These are phyloP conservation scores for Pyrenophora seminiperda DNA, from an alignment of 2,329 filamentous ascomycete genomes.

Conservation along the genomic window DNA sequence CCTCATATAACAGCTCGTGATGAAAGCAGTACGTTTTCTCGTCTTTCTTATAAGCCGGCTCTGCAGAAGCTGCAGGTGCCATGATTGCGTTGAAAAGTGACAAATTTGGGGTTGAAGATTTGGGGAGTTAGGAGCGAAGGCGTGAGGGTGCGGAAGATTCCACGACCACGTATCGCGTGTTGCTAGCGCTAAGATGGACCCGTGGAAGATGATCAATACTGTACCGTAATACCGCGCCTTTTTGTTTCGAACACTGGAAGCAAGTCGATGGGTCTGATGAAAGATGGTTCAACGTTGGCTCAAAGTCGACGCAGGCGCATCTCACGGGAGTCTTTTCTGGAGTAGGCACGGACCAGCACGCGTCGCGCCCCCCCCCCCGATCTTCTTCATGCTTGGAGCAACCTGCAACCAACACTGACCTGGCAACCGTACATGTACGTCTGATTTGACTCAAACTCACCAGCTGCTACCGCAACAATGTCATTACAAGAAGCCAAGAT, in stretches of 20 bases:
- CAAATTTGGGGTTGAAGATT: constrained; percentile 16
- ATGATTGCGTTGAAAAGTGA: constrained; percentile 25
- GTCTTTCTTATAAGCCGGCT: constrained; percentile 69
- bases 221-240: not conserved
- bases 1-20: constrained; percentile 95
- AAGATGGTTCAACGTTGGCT: constrained; percentile 14
- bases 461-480: constrained; percentile 54
- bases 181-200: constrained; percentile 7
- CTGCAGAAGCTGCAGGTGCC: constrained; percentile 61
- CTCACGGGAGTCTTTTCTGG: constrained; percentile 25
- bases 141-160: constrained; percentile 12
- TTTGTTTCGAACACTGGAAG: not conserved
- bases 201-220: constrained; percentile 6
- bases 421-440: not conserved
- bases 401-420: constrained; percentile 23
- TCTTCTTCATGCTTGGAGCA: not conserved
- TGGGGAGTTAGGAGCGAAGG: constrained; percentile 20
- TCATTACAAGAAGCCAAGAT: constrained; percentile 75
- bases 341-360: constrained; percentile 25
- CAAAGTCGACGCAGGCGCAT: constrained; percentile 14
- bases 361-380: constrained; percentile 25
- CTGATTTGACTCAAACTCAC: not conserved
- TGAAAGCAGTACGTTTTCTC: constrained; percentile 97
- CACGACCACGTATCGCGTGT: constrained; percentile 26
- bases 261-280: constrained; percentile 13